Conservation (phyloP, 2,329 filamentous ascomycete species). For the Penicillium sp. region DNA sequence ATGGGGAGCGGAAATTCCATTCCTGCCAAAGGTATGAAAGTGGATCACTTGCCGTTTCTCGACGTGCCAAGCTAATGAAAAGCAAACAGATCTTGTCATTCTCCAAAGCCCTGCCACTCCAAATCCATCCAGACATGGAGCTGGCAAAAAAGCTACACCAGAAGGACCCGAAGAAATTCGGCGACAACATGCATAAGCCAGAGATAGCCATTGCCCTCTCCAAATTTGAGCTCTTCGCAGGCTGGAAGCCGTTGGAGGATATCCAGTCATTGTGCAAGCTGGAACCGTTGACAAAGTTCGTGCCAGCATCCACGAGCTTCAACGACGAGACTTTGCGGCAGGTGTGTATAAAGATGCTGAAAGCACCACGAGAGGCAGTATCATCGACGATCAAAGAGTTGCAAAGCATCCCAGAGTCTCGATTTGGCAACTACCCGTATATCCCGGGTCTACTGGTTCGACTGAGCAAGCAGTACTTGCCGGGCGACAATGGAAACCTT, state of each 20-base stretch:
- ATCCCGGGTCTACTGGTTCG: constrained; percentile 65
- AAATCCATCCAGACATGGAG: constrained; percentile 71
- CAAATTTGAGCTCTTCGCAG: constrained; percentile 73
- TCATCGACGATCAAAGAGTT: constrained; percentile 55
- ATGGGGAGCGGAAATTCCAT: constrained; percentile 67
- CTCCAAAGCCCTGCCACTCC: constrained; percentile 70
- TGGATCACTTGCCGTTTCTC: too few species aligned
- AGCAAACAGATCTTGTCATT: constrained; percentile 64
- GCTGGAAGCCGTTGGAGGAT: constrained; percentile 65
- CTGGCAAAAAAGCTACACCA: constrained; percentile 64
- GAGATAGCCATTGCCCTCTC: constrained; percentile 73
- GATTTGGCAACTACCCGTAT: constrained; percentile 56
- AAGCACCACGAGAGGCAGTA: constrained; percentile 53
- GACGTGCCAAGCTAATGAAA: not conserved
- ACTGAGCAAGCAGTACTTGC: constrained; percentile 63
- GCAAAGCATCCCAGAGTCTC: constrained; percentile 46
- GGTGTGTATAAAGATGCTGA: constrained; percentile 57
- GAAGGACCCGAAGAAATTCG: constrained; percentile 64
- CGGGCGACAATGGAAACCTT: constrained; percentile 64
- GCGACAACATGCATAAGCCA: constrained; percentile 74
- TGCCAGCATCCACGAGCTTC: constrained; percentile 52
- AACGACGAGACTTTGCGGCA: constrained; percentile 59
- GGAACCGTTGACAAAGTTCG: constrained; percentile 54
- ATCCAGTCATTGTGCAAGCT: constrained; percentile 60
- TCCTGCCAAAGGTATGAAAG: constrained; percentile 62